These are phyloP conservation scores for Cephalotrichum gorgonifer DNA, from an alignment of 2,329 filamentous ascomycete species.

Conservation along the genomic window DNA sequence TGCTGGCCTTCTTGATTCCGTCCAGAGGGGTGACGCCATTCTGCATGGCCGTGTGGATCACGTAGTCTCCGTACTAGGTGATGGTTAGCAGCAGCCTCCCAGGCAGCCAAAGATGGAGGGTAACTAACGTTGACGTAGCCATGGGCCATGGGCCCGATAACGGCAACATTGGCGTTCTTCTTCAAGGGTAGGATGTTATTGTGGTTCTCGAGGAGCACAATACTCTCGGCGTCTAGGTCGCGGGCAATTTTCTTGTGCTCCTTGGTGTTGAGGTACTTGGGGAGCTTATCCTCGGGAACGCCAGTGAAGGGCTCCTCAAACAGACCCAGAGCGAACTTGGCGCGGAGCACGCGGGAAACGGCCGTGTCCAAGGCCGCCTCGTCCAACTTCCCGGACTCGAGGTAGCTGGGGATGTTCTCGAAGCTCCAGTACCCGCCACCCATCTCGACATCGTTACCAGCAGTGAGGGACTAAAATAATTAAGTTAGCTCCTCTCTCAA, in stretches of 20 bases:
- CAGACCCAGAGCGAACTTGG: slow-evolving; percentile 60
- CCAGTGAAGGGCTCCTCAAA: slow-evolving; percentile 61
- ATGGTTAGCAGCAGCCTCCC: slow-evolving; percentile 7
- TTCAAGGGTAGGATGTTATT: slow-evolving; percentile 40
- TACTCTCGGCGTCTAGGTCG: slow-evolving; percentile 53
- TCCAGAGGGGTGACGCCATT: slow-evolving; percentile 60
- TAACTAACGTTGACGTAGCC: slow-evolving; percentile 55
- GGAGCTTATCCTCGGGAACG: slow-evolving; percentile 42
- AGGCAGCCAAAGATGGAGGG: background rate
- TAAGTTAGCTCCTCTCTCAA: slow-evolving; percentile 4
- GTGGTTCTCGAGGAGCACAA: slow-evolving; percentile 50
- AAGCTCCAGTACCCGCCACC: slow-evolving; percentile 65
- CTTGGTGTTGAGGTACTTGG: slow-evolving; percentile 50
- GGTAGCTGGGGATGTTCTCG: slow-evolving; percentile 53
- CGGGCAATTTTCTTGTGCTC: slow-evolving; percentile 48
- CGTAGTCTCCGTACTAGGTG: slow-evolving; percentile 58
- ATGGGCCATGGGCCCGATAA: slow-evolving; percentile 67
- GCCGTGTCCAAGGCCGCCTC: slow-evolving; percentile 51
- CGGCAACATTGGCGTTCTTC: slow-evolving; percentile 57
- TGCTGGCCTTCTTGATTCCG: slow-evolving; percentile 52
- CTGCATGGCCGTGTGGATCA: slow-evolving; percentile 53
- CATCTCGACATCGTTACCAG: slow-evolving; percentile 68
- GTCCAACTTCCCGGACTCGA: slow-evolving; percentile 50
- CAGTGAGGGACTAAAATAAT: slow-evolving; percentile 40
- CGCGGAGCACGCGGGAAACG: slow-evolving; percentile 52